Conservation (phyloP, 176 grass and related monocot genomes). For the Eleusine indica region DNA sequence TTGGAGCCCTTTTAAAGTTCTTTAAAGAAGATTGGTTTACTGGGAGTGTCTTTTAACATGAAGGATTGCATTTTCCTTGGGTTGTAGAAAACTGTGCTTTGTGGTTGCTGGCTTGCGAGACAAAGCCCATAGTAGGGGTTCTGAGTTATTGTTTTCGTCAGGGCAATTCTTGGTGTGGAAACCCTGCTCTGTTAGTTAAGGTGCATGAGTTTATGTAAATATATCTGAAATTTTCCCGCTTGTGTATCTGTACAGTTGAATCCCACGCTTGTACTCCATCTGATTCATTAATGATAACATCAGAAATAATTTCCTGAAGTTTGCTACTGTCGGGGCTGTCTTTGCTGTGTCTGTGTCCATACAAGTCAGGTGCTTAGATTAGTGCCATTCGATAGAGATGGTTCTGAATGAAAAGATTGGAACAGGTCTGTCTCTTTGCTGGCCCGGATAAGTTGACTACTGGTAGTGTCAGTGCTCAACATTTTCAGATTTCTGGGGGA, state of each 20-base stretch:
- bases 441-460: no score
- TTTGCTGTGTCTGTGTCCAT: not conserved
- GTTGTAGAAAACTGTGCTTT: constrained; percentile 27
- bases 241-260: constrained; percentile 45
- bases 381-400: not conserved
- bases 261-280: constrained; percentile 11
- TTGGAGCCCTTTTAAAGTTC: constrained; percentile 29
- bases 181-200: constrained; percentile 31
- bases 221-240: constrained; percentile 38
- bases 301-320: not conserved
- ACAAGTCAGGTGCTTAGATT: not conserved
- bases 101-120: constrained; percentile 39
- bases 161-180: constrained; percentile 50
- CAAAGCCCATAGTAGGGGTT: constrained; percentile 13
- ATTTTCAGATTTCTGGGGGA: not conserved
- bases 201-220: constrained; percentile 47
- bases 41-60: constrained; percentile 29
- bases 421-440: not conserved
- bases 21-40: constrained; percentile 18
- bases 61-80: constrained; percentile 20
- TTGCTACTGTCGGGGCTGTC: not conserved
- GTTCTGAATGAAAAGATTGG: not conserved
- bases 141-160: not conserved
- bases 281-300: constrained; percentile 28
- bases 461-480: not conserved